These are phyloP conservation scores for Solanum paucissectum DNA, from an alignment of 257 asterid species.

Conservation along the genomic window DNA sequence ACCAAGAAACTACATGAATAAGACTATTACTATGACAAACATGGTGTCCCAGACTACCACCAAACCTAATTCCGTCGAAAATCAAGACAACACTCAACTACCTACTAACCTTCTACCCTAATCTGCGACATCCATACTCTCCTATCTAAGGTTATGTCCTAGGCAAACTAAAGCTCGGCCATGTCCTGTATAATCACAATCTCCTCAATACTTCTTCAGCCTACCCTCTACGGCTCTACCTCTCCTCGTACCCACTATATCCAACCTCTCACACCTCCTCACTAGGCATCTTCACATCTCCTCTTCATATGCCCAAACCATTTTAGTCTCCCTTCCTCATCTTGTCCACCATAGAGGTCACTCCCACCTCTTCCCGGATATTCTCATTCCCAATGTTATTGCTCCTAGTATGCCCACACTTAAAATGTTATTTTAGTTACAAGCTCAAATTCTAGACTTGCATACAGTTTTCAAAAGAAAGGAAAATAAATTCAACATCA, in stretches of 20 bases:
- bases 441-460: not conserved
- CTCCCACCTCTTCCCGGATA: not conserved
- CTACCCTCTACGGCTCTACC: not conserved
- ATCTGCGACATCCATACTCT: not conserved
- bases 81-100: not conserved
- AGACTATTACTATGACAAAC: not conserved
- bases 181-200: not conserved
- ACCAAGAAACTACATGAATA: not conserved
- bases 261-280: not conserved
- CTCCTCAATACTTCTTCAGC: not conserved
- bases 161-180: not conserved
- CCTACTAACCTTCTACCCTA: not conserved
- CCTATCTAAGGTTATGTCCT: not conserved
- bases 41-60: not conserved
- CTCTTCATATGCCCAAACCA: not conserved
- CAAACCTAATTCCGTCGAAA: not conserved
- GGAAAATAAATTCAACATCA: not conserved
- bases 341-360: not conserved
- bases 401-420: not conserved
- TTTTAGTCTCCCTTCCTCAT: not conserved
- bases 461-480: not conserved
- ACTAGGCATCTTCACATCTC: not conserved
- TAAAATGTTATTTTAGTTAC: not conserved
- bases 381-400: not conserved
- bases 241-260: not conserved